Conservation (phyloP, 352 stramenopile genomes). For the Poterioochromonas sp. region DNA sequence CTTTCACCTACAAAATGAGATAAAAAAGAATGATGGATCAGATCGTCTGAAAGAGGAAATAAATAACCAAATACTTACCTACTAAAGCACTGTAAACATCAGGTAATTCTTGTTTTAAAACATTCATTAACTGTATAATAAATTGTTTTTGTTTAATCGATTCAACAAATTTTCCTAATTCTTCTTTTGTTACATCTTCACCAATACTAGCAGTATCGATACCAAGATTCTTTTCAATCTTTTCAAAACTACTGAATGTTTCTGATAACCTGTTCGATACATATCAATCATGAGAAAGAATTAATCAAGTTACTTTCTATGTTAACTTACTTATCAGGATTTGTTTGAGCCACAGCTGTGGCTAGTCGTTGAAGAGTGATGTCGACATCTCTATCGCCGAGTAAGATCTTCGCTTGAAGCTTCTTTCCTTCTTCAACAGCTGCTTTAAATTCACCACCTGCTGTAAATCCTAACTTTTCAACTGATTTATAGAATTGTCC, state of each 20-base stretch:
- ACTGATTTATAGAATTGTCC: neutral
- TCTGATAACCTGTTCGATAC: neutral
- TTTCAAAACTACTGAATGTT: neutral
- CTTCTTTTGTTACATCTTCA: neutral
- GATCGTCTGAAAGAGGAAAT: neutral
- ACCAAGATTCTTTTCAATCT: neutral
- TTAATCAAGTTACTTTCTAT: no score
- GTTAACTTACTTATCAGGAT: neutral
- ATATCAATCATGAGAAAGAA: neutral
- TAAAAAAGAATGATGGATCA: neutral
- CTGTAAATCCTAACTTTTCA: slow-evolving; percentile 2
- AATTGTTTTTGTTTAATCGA: neutral
- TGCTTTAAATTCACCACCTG: neutral
- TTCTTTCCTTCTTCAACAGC: neutral
- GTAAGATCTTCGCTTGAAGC: neutral
- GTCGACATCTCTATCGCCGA: neutral
- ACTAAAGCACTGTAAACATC: slow-evolving; percentile 4
- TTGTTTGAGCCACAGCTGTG: neutral
- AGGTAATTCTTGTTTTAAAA: neutral
- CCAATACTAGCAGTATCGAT: neutral
- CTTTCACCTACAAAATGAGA: neutral
- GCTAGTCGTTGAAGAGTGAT: neutral
- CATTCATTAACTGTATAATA: neutral
- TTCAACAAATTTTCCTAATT: neutral
- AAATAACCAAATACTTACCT: neutral